Conservation (phyloP, 805 yeast genomes). For the Naumovozyma baii region DNA sequence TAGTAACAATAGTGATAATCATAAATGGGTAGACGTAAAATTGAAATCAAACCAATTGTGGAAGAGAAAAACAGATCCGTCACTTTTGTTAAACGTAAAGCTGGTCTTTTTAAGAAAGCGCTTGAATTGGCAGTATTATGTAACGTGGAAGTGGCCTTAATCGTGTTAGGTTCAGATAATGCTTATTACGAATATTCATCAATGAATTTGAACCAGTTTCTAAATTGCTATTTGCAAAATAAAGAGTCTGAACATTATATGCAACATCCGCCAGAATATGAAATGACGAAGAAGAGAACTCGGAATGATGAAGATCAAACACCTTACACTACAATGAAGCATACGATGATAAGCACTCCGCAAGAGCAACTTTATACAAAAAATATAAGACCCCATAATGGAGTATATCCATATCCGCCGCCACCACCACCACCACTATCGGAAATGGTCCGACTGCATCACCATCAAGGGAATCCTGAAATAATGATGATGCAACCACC, state of each 20-base stretch:
- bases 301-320: too few relatives aligned
- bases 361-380: too few relatives aligned
- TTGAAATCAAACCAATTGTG: slow-evolving; percentile 79
- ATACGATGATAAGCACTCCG: too few relatives aligned
- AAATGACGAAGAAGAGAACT: background rate
- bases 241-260: background rate
- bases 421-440: too few relatives aligned
- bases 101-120: slow-evolving; percentile 73
- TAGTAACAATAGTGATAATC: too few relatives aligned
- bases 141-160: slow-evolving; percentile 85
- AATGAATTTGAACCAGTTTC: slow-evolving; percentile 46
- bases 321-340: too few relatives aligned
- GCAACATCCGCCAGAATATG: background rate
- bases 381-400: too few relatives aligned
- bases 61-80: slow-evolving; percentile 66
- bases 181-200: slow-evolving; percentile 80
- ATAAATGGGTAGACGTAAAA: slow-evolving; percentile 91
- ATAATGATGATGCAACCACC: background rate
- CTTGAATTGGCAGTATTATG: slow-evolving; percentile 70
- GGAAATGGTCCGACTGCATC: too few relatives aligned
- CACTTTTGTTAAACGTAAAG: slow-evolving; percentile 88
- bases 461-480: background rate
- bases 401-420: too few relatives aligned
- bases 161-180: slow-evolving; percentile 74
- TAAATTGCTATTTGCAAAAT: slow-evolving; percentile 31